Evolutionary conservation across 805 yeast genomes (phyloP).

Genomic region (Starmera dryadoides): DNA sequence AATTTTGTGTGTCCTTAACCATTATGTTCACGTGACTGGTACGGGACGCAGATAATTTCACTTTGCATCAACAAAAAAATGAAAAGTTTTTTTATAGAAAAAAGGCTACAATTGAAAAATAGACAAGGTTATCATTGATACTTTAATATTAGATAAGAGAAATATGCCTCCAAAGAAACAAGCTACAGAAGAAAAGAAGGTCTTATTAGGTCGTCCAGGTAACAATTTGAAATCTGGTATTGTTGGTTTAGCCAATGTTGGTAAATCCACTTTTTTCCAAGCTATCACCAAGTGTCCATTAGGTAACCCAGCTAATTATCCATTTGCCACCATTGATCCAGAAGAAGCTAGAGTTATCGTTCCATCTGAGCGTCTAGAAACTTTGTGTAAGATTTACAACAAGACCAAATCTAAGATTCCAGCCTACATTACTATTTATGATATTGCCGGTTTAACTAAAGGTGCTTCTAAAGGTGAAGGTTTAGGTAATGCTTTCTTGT

Average conservation of each 20-base stretch:
- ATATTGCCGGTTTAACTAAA: conserved; percentile 96
- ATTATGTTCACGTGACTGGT: too few species aligned
- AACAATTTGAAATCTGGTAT: conserved; percentile 75
- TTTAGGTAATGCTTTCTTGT: conserved; percentile 93
- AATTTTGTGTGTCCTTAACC: too few species aligned
- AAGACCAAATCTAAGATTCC: conserved; percentile 82
- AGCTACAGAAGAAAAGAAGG: conserved; percentile 61
- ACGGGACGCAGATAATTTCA: too few species aligned
- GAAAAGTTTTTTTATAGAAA: too few species aligned
- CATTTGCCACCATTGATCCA: conserved; percentile 97
- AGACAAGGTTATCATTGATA: too few species aligned
- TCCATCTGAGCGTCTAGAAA: conserved; percentile 84
- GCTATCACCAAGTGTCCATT: conserved; percentile 89
- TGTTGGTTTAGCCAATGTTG: conserved; percentile 92
- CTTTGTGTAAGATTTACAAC: conserved; percentile 62
- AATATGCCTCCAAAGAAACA: conserved; percentile 68
- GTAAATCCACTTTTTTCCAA: conserved; percentile 96
- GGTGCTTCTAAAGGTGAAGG: conserved; percentile 98
- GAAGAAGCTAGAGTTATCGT: conserved; percentile 96
- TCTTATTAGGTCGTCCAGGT: conserved; percentile 80
- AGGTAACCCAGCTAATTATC: conserved; percentile 97
- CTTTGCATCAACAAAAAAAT: too few species aligned
- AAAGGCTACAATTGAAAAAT: too few species aligned
- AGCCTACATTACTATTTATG: conserved; percentile 87
- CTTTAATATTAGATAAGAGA: too few species aligned